Percentiles rank a stretch among this genome's conserved stretches.
These are phyloP conservation scores for sorghum (Sorghum bicolor) DNA, from an alignment of 176 grass and related monocot species.

Conservation along the genomic window Sorghum_bicolor_NCBIv3 NC_012870.2:13150001-13150500, in stretches of 20 bases:
- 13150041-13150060: constrained; percentile 54
- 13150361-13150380: rapidly evolving
- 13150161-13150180: constrained; percentile 69
- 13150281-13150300: constrained; percentile 98
- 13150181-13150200: constrained; percentile 58
- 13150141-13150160: constrained; percentile 21
- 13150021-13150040: constrained; percentile 12
- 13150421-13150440: background rate
- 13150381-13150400: background rate
- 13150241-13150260: constrained; percentile 98
- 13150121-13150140: constrained; percentile 14
- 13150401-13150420: background rate
- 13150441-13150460: background rate
- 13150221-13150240: constrained; percentile 47
- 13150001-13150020: constrained; percentile 35
- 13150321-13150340: background rate
- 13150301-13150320: constrained; percentile 55
- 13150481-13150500: background rate
- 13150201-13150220: no score
- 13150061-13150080: constrained; percentile 82
- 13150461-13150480: background rate
- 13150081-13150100: constrained; percentile 88
- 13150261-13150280: constrained; percentile 90
- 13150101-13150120: constrained; percentile 40
- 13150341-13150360: background rate